Evolutionary conservation across 2,329 filamentous ascomycete genomes (phyloP).

Genomic region (Aspergillus carbonarius): DNA sequence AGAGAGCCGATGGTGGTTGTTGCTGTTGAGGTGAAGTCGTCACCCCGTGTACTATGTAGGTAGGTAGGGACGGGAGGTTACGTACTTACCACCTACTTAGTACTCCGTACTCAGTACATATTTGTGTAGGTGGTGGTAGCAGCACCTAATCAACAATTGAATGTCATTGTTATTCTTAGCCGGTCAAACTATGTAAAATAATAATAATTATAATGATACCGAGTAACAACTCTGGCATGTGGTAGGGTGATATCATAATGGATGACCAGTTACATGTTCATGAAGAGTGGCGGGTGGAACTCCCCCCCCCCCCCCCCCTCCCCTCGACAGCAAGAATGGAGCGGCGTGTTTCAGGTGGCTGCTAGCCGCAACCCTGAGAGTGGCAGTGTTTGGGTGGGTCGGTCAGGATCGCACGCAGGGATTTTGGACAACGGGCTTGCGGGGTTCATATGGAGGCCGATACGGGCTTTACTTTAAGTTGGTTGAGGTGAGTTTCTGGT

Average conservation of each 20-base stretch:
- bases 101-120: neutral
- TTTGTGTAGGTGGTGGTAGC: too few relatives aligned
- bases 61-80: neutral
- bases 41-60: too few relatives aligned
- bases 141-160: too few relatives aligned
- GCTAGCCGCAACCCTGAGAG: slow-evolving; percentile 33
- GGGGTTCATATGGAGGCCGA: slow-evolving; percentile 19
- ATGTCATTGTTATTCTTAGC: too few relatives aligned
- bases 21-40: neutral
- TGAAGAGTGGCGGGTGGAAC: neutral
- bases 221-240: too few relatives aligned
- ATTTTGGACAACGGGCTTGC: slow-evolving; percentile 29
- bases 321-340: neutral
- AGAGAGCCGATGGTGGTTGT: too few relatives aligned
- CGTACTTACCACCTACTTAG: neutral
- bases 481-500: neutral
- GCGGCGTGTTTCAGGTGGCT: slow-evolving; percentile 31
- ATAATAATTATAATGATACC: too few relatives aligned
- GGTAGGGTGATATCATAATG: neutral
- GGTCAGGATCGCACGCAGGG: slow-evolving; percentile 35
- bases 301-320: neutral
- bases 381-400: slow-evolving; percentile 29
- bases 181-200: too few relatives aligned
- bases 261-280: neutral
- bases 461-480: neutral